Percentiles rank a stretch among this genome's conserved stretches.
phyloP scores from a whole-genome alignment of 495 filamentous ascomycete species.

The Stereocaulon alpinum region DNA sequence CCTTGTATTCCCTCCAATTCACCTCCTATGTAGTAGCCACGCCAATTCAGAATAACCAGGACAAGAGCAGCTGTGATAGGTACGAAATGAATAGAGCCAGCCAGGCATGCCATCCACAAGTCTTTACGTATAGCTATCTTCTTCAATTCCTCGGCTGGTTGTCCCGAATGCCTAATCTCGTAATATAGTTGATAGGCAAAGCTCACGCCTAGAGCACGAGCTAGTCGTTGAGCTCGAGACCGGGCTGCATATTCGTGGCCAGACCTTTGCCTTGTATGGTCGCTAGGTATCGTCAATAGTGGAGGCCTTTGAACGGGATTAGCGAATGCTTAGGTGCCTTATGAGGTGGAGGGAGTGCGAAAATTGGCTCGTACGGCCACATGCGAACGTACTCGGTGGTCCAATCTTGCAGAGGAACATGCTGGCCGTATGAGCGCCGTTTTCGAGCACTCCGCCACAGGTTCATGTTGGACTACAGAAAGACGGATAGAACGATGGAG shows the following conservation, averaged over 20 bases:
- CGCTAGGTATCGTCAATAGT: neutral
- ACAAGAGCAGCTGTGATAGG: slow-evolving; percentile 3
- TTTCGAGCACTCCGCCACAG: neutral
- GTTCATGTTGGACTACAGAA: neutral
- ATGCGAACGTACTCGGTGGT: neutral
- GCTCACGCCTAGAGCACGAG: slow-evolving; percentile 3
- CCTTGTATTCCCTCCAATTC: neutral
- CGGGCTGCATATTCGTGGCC: neutral
- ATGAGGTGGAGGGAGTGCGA: neutral
- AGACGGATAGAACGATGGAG: neutral
- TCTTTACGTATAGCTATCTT: slow-evolving; percentile 9
- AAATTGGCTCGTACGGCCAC: neutral
- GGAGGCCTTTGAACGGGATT: neutral
- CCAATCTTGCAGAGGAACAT: neutral
- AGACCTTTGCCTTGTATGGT: neutral
- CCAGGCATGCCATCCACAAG: neutral
- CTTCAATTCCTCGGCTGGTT: neutral
- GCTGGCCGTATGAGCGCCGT: neutral
- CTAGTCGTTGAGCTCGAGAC: neutral
- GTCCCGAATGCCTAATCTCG: neutral
- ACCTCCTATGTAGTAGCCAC: slow-evolving; percentile 14
- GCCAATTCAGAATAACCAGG: slow-evolving; percentile 7
- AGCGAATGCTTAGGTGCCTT: neutral
- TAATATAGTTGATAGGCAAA: slow-evolving; percentile 1
- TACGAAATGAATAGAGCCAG: slow-evolving; percentile 5